Conservation (phyloP, 345 rosid genomes). For the Crucihimalaya himalaica region DNA sequence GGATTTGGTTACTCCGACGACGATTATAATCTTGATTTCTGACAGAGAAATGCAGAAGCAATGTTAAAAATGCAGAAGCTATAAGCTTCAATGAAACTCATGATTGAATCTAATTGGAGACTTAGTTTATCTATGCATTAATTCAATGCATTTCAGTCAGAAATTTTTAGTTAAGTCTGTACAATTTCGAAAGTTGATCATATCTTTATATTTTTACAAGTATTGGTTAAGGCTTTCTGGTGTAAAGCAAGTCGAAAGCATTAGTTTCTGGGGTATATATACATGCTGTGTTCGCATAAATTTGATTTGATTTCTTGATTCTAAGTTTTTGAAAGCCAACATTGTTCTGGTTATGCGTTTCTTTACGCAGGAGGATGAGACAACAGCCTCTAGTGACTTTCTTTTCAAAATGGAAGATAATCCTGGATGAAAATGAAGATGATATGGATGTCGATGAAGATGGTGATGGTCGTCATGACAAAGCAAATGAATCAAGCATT, state of each 20-base stretch:
- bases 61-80: not conserved
- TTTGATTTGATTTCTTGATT: not conserved
- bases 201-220: not conserved
- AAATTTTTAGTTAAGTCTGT: not conserved
- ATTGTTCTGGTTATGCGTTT: not conserved
- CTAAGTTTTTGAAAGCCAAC: not conserved
- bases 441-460: constrained; percentile 40
- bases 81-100: not conserved
- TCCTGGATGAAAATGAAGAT: constrained; percentile 54
- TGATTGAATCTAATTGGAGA: not conserved
- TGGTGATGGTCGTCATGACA: constrained; percentile 43
- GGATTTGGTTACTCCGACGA: not conserved
- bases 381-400: constrained; percentile 48
- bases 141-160: not conserved
- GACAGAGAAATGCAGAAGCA: not conserved
- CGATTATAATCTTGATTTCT: not conserved
- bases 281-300: not conserved
- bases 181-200: not conserved
- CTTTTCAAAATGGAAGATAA: constrained; percentile 75
- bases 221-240: not conserved
- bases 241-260: not conserved
- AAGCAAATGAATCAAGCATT: constrained; percentile 48
- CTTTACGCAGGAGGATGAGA: constrained; percentile 63
- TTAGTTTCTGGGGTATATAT: not conserved
- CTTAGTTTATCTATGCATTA: not conserved